phyloP scores from a whole-genome alignment of 2,329 filamentous ascomycete genomes.

The Sporothrix schenckii region DNA sequence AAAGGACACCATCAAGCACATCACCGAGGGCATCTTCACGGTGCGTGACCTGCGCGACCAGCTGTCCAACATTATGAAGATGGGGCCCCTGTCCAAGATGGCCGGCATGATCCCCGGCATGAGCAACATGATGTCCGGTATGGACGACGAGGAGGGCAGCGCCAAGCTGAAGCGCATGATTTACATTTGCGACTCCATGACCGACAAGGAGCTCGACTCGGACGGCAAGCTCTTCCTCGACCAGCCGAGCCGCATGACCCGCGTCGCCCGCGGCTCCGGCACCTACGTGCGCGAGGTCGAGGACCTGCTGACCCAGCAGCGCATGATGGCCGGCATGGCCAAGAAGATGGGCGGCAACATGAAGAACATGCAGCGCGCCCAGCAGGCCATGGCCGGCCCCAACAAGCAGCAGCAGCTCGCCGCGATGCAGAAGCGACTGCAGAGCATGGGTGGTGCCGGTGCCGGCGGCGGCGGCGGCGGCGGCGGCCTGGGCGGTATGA shows the following conservation, averaged over 20 bases:
- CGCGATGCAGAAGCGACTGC: constrained; percentile 94
- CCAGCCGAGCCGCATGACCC: constrained; percentile 88
- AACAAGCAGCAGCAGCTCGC: constrained; percentile 94
- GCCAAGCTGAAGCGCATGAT: constrained; percentile 97
- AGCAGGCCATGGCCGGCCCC: constrained; percentile 84
- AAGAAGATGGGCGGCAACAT: constrained; percentile 98
- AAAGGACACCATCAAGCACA: constrained; percentile 99
- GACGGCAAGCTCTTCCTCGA: constrained; percentile 94
- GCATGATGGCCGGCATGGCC: constrained; percentile 98
- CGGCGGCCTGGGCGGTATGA: constrained; percentile 43
- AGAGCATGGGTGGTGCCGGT: constrained; percentile 81
- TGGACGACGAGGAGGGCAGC: constrained; percentile 96
- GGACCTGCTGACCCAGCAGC: constrained; percentile 94
- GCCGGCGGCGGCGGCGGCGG: constrained; percentile 58
- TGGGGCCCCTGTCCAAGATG: constrained; percentile 96
- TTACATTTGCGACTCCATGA: constrained; percentile 99
- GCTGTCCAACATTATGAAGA: constrained; percentile 98
- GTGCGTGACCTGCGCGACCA: constrained; percentile 93
- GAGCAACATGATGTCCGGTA: constrained; percentile 88
- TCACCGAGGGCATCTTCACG: constrained; percentile 94
- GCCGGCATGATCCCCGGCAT: constrained; percentile 98
- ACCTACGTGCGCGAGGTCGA: constrained; percentile 92
- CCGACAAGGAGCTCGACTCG: constrained; percentile 88
- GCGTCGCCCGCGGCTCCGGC: constrained; percentile 85
- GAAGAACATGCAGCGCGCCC: constrained; percentile 95